Percentiles rank a stretch among this genome's conserved stretches.
Conservation (phyloP, 345 rosid species). For the Mangifera indica region DNA sequence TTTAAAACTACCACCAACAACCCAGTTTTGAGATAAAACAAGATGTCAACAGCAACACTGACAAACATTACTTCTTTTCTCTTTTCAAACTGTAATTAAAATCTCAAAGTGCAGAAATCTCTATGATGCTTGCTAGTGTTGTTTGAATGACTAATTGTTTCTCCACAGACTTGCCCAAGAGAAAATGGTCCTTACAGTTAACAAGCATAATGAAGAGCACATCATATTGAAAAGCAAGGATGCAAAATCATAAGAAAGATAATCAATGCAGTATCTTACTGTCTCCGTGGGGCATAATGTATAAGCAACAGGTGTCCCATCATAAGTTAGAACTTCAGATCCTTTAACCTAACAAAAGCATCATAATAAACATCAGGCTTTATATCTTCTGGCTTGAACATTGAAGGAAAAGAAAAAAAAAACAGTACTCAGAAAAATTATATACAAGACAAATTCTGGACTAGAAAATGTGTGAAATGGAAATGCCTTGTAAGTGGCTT, state of each 20-base stretch:
- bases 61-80: not conserved
- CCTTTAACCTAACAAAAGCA: conserved; percentile 68
- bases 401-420: too few species aligned
- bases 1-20: too few species aligned
- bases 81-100: too few species aligned
- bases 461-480: too few species aligned
- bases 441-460: too few species aligned
- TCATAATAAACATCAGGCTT: not conserved
- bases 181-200: not conserved
- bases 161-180: not conserved
- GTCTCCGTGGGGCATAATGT: conserved; percentile 72
- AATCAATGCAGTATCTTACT: conserved; percentile 33
- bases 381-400: not conserved
- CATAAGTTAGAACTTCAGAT: conserved; percentile 63
- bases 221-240: not conserved
- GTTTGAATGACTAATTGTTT: not conserved
- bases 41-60: not conserved
- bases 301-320: conserved; percentile 76
- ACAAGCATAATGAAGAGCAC: not conserved
- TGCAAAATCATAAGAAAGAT: not conserved
- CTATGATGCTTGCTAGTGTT: not conserved
- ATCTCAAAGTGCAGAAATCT: not conserved
- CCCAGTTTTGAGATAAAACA: not conserved
- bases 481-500: too few species aligned
- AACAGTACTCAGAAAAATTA: too few species aligned